A percentile compares a stretch with the other conserved stretches of the same genome.
These are phyloP conservation scores for Solanum bulbocastanum DNA, from an alignment of 257 asterid species.

Conservation along the genomic window DNA sequence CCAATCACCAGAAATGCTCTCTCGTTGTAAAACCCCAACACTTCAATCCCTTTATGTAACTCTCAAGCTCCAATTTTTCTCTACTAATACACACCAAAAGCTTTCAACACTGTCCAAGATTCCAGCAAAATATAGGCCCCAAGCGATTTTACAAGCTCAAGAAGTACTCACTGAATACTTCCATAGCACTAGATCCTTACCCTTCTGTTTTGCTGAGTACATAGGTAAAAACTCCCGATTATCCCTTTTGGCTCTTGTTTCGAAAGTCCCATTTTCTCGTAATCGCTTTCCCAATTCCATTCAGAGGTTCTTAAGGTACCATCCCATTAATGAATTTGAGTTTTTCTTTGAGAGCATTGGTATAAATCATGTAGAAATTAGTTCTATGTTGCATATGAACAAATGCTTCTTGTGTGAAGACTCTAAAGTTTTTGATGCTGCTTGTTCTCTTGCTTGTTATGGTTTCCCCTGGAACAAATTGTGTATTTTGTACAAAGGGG, in stretches of 20 bases:
- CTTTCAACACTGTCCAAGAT: slow-evolving; percentile 29
- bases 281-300: slow-evolving; percentile 16
- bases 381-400: slow-evolving; percentile 9
- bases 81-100: slow-evolving; percentile 3
- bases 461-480: slow-evolving; percentile 62
- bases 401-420: slow-evolving; percentile 35
- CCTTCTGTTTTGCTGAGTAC: slow-evolving; percentile 44
- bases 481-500: slow-evolving; percentile 33
- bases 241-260: slow-evolving; percentile 26
- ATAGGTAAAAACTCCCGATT: slow-evolving; percentile 38
- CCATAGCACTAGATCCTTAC: slow-evolving; percentile 50
- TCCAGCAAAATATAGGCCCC: slow-evolving; percentile 35
- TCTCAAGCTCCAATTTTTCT: slow-evolving; percentile 14
- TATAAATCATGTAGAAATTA: slow-evolving; percentile 7
- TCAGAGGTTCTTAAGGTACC: slow-evolving; percentile 50
- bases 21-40: not conserved
- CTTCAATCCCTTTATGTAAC: slow-evolving; percentile 14
- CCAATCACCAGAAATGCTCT: not conserved
- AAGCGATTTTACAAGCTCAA: slow-evolving; percentile 40
- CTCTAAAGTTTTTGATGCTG: slow-evolving; percentile 30
- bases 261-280: slow-evolving; percentile 30
- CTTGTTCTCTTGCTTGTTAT: slow-evolving; percentile 36
- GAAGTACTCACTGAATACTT: slow-evolving; percentile 45
- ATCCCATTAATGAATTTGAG: slow-evolving; percentile 57
- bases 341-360: slow-evolving; percentile 64